Conservation (phyloP, 2,329 filamentous ascomycete genomes). For the Monilinia aucupariae region DNA sequence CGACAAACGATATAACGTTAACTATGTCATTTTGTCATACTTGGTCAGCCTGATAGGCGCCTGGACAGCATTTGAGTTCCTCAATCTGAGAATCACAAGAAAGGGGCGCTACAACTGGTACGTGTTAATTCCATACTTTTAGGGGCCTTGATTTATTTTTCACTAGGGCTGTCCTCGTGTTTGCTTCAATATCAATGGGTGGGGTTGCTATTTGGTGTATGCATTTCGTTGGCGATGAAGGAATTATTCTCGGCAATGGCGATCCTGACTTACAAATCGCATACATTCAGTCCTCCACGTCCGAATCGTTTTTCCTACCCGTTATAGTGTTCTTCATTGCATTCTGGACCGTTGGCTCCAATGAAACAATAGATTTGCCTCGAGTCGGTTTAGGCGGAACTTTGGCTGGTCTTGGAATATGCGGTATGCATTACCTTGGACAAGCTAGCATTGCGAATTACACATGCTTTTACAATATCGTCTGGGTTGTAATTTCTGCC, state of each 20-base stretch:
- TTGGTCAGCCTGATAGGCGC: conserved; percentile 70
- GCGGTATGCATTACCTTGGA: conserved; percentile 84
- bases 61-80: conserved; percentile 72
- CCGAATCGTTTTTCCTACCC: conserved; percentile 73
- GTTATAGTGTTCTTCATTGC: conserved; percentile 68
- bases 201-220: conserved; percentile 71
- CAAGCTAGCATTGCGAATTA: conserved; percentile 80
- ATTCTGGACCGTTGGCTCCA: conserved; percentile 63
- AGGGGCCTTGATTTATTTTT: conserved; percentile 8
- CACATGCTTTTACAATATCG: conserved; percentile 54
- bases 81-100: conserved; percentile 68
- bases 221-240: conserved; percentile 79
- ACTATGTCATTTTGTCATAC: conserved; percentile 64
- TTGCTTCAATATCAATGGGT: conserved; percentile 65
- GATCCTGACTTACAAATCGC: conserved; percentile 60
- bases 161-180: conserved; percentile 54
- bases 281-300: conserved; percentile 67
- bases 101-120: conserved; percentile 67
- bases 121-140: conserved; percentile 22
- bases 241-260: conserved; percentile 64
- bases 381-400: conserved; percentile 59
- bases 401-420: conserved; percentile 68
- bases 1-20: conserved; percentile 37
- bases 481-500: conserved; percentile 57
- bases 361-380: conserved; percentile 51